phyloP scores from a whole-genome alignment of 495 filamentous ascomycete species.

The Penicillium herquei region DNA sequence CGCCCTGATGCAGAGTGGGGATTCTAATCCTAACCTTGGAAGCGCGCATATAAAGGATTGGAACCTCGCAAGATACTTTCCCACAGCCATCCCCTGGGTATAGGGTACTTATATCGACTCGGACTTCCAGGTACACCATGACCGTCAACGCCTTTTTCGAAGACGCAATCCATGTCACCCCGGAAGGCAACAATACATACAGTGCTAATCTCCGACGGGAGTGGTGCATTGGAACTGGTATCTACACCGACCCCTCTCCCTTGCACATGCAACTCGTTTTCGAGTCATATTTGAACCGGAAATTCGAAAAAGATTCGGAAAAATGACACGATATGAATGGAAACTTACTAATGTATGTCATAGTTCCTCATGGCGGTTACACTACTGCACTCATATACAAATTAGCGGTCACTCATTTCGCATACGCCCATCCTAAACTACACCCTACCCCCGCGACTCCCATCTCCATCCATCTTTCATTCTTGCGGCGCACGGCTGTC shows the following conservation, averaged over 20 bases:
- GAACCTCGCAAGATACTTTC: too few species aligned
- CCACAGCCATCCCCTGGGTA: too few species aligned
- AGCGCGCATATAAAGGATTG: background rate
- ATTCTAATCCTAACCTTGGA: background rate
- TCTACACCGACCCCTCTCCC: background rate
- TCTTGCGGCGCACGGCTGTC: conserved; percentile 63
- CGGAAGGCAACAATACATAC: conserved; percentile 62
- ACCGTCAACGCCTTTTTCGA: conserved; percentile 44
- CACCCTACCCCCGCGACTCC: conserved; percentile 60
- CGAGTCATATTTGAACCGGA: background rate
- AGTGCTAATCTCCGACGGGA: conserved; percentile 53
- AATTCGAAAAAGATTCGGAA: background rate
- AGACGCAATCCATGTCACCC: conserved; percentile 55
- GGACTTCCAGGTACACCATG: too few species aligned
- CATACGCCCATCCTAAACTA: conserved; percentile 56
- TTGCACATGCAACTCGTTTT: too few species aligned
- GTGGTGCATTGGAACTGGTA: conserved; percentile 73
- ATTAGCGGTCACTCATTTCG: conserved; percentile 62
- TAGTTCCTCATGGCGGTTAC: conserved; percentile 84
- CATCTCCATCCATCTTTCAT: conserved; percentile 65
- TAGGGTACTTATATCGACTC: too few species aligned
- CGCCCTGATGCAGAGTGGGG: background rate
- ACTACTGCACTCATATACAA: conserved; percentile 63
- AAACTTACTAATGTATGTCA: background rate
- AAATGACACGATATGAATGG: background rate